Conservation (phyloP, 345 rosid species). For the Murraya paniculata region DNA sequence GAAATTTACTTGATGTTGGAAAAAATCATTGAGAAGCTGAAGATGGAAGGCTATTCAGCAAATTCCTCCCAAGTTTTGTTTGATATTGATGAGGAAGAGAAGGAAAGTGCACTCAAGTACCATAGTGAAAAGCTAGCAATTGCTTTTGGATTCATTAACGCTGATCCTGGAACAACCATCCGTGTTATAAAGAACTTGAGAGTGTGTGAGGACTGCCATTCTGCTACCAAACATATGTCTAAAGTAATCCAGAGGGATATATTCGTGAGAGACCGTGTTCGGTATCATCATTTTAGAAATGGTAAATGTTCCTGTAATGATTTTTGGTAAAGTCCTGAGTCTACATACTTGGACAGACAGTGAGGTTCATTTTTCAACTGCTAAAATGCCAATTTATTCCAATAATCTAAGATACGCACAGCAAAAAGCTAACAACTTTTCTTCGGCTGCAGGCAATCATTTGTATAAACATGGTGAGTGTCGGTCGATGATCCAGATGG, state of each 20-base stretch:
- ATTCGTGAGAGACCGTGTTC: conserved; percentile 37
- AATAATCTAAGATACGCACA: background rate
- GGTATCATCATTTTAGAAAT: conserved; percentile 40
- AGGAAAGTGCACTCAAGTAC: conserved; percentile 30
- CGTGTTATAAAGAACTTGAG: conserved; percentile 41
- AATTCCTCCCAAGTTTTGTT: conserved; percentile 35
- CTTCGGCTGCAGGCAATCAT: conserved; percentile 25
- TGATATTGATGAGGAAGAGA: conserved; percentile 46
- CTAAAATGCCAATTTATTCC: background rate
- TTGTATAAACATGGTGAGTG: conserved; percentile 20
- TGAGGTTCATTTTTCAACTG: background rate
- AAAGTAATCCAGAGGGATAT: conserved; percentile 33
- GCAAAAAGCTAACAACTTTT: conserved; percentile 9
- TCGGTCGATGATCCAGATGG: conserved; percentile 31
- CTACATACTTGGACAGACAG: background rate
- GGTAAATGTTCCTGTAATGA: conserved; percentile 45
- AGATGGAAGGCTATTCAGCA: conserved; percentile 35
- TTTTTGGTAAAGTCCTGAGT: conserved; percentile 29
- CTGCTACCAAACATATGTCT: conserved; percentile 38
- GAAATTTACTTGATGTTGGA: conserved; percentile 29
- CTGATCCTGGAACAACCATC: conserved; percentile 31
- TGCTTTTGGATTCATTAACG: conserved; percentile 39
- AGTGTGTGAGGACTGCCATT: conserved; percentile 43
- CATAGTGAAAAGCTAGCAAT: conserved; percentile 50
- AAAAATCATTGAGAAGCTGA: conserved; percentile 30